Evolutionary conservation across 1,284 basidiomycete genomes (phyloP), one percentile per base, ranked within the genome.

Genomic region (Sporisorium exsertum): DNA sequence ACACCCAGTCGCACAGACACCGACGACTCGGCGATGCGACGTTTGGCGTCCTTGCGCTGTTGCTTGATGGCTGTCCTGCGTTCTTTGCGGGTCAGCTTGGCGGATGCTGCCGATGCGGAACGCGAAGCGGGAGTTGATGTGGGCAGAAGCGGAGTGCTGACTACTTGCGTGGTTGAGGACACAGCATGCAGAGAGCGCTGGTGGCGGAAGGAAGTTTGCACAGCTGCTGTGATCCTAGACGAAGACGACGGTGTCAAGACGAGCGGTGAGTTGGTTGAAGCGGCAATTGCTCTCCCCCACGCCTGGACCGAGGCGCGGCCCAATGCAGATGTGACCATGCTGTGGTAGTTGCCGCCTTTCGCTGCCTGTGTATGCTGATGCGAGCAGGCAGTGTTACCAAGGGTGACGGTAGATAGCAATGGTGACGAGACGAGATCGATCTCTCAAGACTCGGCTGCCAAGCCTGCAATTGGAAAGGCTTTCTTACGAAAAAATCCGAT

Each of bases 1-100:
- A 84, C 74, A 26, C 83, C 84, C n/a, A 83, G 60, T 18, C 78
- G 73, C 0, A 74, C 81, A 2, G 82, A 78, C 15, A 83, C 69
- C 54, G 80, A 64, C 20, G 80, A 76, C 43, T 62, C 65, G 51
- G 65, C 71, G 13, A 72, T 62, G 33, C 61, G 58, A 56, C 64
- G 64, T 49, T 75, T 78, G 16, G 71, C 66, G 1, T 61, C 54
- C 57, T 80, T 77, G 37, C 77, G 72, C 60, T 78, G 75, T 20
- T 61, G 33, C 68, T 84, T 84, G 37, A 77, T 52, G 2, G 55
- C 69, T 5, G 64, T 58, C 26, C 83, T 66, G 5, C 82, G 77
- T 58, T 84, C 81, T 47, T 76, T 73, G 10, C 82, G 72, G 2
- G 71, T 68, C 24, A 56, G 35, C 26, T 58, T 62, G 40, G 51